phyloP scores from a whole-genome alignment of 371 early-diverging fungal genomes.

The Choanephora cucurbitarum region DNA sequence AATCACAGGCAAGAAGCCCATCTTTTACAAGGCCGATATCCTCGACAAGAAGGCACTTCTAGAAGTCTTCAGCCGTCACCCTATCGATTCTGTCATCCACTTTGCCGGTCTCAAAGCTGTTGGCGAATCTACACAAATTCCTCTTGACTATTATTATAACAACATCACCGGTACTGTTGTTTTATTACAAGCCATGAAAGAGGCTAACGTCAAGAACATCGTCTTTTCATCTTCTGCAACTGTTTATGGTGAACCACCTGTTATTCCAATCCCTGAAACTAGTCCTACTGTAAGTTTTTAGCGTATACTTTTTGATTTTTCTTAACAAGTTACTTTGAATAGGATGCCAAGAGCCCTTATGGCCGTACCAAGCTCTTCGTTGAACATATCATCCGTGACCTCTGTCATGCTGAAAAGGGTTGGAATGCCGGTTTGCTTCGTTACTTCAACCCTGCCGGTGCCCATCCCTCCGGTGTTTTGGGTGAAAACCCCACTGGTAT shows the following conservation, averaged over 20 bases:
- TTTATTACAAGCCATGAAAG: constrained; percentile 68
- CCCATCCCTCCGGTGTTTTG: constrained; percentile 82
- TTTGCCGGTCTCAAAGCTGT: constrained; percentile 93
- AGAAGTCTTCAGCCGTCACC: constrained; percentile 65
- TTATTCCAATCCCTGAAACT: constrained; percentile 63
- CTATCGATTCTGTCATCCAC: constrained; percentile 75
- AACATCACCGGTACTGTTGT: constrained; percentile 83
- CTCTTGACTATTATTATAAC: constrained; percentile 87
- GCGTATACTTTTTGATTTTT: too few relatives aligned
- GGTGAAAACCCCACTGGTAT: constrained; percentile 87
- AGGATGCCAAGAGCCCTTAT: too few relatives aligned
- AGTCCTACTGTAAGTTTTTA: constrained; percentile 93
- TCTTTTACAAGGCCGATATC: constrained; percentile 75
- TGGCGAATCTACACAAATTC: constrained; percentile 79
- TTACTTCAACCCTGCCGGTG: constrained; percentile 93
- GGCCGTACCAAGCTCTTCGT: constrained; percentile 75
- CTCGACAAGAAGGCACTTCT: constrained; percentile 64
- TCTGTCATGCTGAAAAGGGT: constrained; percentile 13
- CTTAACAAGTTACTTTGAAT: constrained; percentile 70
- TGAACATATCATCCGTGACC: too few relatives aligned
- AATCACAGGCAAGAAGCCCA: constrained; percentile 57
- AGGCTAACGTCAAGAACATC: constrained; percentile 66
- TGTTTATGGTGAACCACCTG: constrained; percentile 69
- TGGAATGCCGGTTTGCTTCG: constrained; percentile 14
- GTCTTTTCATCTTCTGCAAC: constrained; percentile 92